Percentiles rank a stretch among this genome's conserved stretches.
These are phyloP conservation scores for Sutorius eximius DNA, from an alignment of 1,284 basidiomycete species.

Conservation along the genomic window DNA sequence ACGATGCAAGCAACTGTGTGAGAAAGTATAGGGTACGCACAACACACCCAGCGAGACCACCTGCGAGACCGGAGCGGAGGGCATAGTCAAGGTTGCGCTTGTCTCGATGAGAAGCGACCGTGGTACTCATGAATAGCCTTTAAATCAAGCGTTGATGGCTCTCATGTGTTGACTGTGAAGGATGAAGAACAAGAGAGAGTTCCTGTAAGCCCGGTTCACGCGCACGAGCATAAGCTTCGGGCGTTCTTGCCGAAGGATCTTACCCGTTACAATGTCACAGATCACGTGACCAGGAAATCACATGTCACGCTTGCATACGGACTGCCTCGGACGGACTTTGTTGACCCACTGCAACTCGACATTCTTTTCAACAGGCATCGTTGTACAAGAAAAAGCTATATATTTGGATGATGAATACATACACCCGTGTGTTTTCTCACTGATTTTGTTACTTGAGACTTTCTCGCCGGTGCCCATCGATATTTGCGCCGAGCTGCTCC, in stretches of 20 bases:
- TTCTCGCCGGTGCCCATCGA: background rate
- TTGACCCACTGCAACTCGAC: too few species aligned
- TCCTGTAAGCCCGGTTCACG: background rate
- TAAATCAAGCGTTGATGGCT: background rate
- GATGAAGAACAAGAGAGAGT: background rate
- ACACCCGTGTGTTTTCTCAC: too few species aligned
- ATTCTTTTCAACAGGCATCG: too few species aligned
- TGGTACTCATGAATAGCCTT: conserved; percentile 30
- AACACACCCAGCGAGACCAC: conserved; percentile 91
- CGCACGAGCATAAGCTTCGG: background rate
- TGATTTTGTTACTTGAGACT: background rate
- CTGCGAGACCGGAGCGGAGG: conserved; percentile 82
- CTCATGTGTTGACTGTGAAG: conserved; percentile 15
- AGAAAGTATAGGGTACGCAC: conserved; percentile 51
- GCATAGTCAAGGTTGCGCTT: conserved; percentile 76
- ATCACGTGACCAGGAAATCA: conserved; percentile 5
- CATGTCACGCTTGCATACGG: background rate
- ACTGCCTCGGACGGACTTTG: too few species aligned
- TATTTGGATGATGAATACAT: too few species aligned
- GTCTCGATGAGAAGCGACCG: conserved; percentile 48
- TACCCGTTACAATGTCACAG: conserved; percentile 9
- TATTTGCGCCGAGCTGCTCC: background rate
- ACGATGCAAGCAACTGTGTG: conserved; percentile 8
- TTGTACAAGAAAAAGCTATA: too few species aligned
- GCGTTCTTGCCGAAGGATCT: conserved; percentile 10